A percentile compares a stretch with the other conserved stretches of the same genome.
These are phyloP conservation scores for Austroboletus rostrupii DNA, from an alignment of 1,284 basidiomycete genomes.

Conservation along the genomic window DNA sequence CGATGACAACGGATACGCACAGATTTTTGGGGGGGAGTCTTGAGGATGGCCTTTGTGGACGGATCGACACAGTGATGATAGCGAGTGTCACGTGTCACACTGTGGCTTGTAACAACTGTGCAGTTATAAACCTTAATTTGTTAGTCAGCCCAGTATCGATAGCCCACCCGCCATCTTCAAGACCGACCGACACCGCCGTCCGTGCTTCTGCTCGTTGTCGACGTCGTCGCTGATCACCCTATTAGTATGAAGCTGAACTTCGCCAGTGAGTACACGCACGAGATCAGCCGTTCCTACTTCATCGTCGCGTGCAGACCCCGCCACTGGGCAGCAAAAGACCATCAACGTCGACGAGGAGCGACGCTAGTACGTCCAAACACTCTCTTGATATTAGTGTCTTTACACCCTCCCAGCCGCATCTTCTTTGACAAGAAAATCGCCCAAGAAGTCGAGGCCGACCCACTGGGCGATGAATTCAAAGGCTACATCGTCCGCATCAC, in stretches of 20 bases:
- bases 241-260: constrained; percentile 94
- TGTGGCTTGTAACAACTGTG: constrained; percentile 39
- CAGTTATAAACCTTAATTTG: constrained; percentile 43
- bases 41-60: constrained; percentile 36
- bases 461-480: constrained; percentile 94
- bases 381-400: constrained; percentile 1
- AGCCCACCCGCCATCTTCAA: constrained; percentile 22
- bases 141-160: constrained; percentile 16
- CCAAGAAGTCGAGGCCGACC: constrained; percentile 91
- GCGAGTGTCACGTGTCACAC: constrained; percentile 33
- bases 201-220: neutral
- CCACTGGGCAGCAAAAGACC: constrained; percentile 96
- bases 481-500: constrained; percentile 97
- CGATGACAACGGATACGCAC: constrained; percentile 27
- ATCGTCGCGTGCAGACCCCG: constrained; percentile 61
- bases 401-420: constrained; percentile 60
- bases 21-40: constrained; percentile 35
- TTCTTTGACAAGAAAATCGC: constrained; percentile 97
- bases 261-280: constrained; percentile 64
- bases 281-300: constrained; percentile 7
- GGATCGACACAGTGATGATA: constrained; percentile 14
- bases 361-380: constrained; percentile 58
- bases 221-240: constrained; percentile 7
- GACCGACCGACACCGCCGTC: constrained; percentile 31
- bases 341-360: constrained; percentile 93